Conservation (phyloP, 2,329 filamentous ascomycete species). For the Calonectria leucothoes region DNA sequence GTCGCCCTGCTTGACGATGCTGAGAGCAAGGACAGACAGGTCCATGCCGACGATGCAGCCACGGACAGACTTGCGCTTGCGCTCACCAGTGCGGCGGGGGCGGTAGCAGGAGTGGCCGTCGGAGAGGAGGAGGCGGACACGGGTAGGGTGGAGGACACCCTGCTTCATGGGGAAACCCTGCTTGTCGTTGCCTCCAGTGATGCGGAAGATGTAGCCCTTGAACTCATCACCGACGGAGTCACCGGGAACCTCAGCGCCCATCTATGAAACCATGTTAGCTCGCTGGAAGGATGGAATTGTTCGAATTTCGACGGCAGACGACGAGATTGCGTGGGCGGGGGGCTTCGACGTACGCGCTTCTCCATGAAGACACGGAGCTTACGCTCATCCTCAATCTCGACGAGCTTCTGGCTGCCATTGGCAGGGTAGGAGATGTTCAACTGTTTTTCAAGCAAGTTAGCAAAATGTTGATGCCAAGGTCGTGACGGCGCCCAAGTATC, state of each 20-base stretch:
- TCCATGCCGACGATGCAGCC: constrained; percentile 99
- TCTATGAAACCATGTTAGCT: constrained; percentile 62
- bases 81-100: constrained; percentile 95
- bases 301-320: constrained; percentile 17
- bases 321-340: constrained; percentile 11
- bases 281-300: constrained; percentile 10
- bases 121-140: constrained; percentile 95
- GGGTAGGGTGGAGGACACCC: constrained; percentile 98
- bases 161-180: constrained; percentile 99
- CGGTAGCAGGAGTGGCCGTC: constrained; percentile 99
- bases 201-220: constrained; percentile 99
- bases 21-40: constrained; percentile 92
- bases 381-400: constrained; percentile 99
- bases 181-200: constrained; percentile 99
- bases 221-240: constrained; percentile 98
- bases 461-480: constrained; percentile 20
- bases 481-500: not conserved
- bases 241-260: constrained; percentile 91
- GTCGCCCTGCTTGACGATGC: constrained; percentile 98
- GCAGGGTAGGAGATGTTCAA: constrained; percentile 87
- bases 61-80: constrained; percentile 99
- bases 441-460: constrained; percentile 53
- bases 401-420: constrained; percentile 99
- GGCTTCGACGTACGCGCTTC: constrained; percentile 78
- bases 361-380: constrained; percentile 99